These are phyloP conservation scores for Centrapalus pauciflorus DNA, from an alignment of 129 eudicot species.

Conservation along the genomic window DNA sequence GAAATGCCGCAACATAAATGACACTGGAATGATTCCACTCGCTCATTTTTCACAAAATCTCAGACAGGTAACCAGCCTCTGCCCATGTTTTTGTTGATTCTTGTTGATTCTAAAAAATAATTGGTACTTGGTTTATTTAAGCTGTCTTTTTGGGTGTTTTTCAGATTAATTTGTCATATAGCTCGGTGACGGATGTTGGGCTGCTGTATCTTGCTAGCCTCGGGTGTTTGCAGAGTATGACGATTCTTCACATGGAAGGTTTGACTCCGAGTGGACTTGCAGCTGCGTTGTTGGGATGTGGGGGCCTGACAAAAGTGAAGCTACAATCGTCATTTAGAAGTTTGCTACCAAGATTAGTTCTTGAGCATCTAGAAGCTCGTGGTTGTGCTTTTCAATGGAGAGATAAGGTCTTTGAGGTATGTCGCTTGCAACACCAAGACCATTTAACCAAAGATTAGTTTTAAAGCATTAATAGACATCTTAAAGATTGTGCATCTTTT, in stretches of 20 bases:
- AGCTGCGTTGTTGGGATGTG: constrained; percentile 78
- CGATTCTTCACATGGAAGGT: constrained; percentile 68
- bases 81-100: background rate
- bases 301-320: constrained; percentile 85
- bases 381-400: constrained; percentile 85
- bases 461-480: no score
- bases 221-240: constrained; percentile 82
- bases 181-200: constrained; percentile 85
- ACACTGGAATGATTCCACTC: constrained; percentile 75
- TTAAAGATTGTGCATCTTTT: no score
- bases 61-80: constrained; percentile 54
- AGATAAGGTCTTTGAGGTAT: constrained; percentile 70
- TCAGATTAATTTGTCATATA: constrained; percentile 90
- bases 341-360: constrained; percentile 48
- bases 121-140: constrained; percentile 3
- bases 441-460: no score
- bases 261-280: constrained; percentile 66
- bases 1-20: constrained; percentile 67
- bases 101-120: background rate
- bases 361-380: constrained; percentile 83
- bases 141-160: background rate
- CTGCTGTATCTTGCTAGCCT: constrained; percentile 72
- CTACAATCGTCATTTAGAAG: constrained; percentile 71
- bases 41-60: constrained; percentile 88
- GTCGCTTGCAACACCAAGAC: background rate